Evolutionary conservation across 2,329 filamentous ascomycete species (phyloP), one percentile per base, ranked within the genome.

Genomic region (Daldinia eschscholtzii): DNA sequence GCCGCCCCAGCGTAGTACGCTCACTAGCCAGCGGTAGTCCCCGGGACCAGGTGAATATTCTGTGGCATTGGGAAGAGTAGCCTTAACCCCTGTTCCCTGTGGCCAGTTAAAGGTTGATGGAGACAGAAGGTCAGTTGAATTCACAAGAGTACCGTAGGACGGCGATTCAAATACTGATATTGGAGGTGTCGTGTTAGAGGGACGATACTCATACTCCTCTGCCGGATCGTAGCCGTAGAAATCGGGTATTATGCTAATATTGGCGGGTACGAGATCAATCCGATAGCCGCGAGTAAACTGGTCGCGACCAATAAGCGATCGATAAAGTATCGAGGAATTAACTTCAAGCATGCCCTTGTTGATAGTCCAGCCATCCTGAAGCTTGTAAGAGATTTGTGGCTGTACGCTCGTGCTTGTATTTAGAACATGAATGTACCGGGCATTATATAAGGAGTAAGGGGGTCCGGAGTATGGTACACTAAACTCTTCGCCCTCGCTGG

Each of bases 381-480:
- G 66, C 6, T 68, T 55, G 37, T 72, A 71, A 1, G 55, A 70
- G 10, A 73, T 12, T n/a, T 57, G 48, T 3, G 70, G 68, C 13
- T 67, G 50, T 0, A 58, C 13, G 4, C 5, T 52, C 6, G 57
- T 62, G 7, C 28, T 30, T 20, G 66, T 55, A 18, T 65, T 68
- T 13, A 61, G 37, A 18, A 66, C 7, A 13, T 61, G 30, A 55
- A 65, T 50, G 70, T 74, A 52, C 53, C 42, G 41, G 61, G 71
- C 44, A 28, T 75, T 73, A 18, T 70, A 75, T 2, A 73, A 55
- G 12, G 72, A 75, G 33, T 74, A 77, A 0, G 76, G 75, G 1
- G 70, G 66, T 1, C 75, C 74, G 4, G 70, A 69, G 52, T 77
- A 77, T 4, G 75, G 75, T 7, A 76, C 59, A 12, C 57, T 70